Conservation (phyloP, 177 flowering plant species). For the Vitis hybrid region DNA sequence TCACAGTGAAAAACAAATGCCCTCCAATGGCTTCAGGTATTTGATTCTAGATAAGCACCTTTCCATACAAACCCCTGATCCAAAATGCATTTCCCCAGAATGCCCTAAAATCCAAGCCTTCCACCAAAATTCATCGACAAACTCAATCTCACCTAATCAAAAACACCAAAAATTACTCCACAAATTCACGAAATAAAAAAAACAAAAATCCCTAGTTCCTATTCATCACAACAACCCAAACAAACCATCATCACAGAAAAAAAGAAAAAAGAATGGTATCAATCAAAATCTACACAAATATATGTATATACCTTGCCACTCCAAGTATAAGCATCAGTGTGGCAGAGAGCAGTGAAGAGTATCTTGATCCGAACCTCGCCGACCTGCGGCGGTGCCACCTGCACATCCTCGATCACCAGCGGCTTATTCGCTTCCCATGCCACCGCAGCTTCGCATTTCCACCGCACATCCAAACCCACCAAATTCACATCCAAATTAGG, state of each 20-base stretch:
- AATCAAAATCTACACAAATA: not conserved
- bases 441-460: constrained; percentile 70
- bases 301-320: constrained; percentile 71
- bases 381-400: constrained; percentile 97
- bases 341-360: constrained; percentile 90
- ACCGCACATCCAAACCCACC: not conserved
- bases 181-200: too few relatives aligned
- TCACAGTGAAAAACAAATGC: too few relatives aligned
- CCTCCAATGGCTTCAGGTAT: too few relatives aligned
- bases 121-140: too few relatives aligned
- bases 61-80: not conserved
- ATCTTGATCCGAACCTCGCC: constrained; percentile 94
- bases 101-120: not conserved
- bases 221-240: not conserved
- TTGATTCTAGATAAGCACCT: too few relatives aligned
- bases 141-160: too few relatives aligned
- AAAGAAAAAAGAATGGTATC: not conserved
- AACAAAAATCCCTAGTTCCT: too few relatives aligned
- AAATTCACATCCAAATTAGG: not conserved
- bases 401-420: constrained; percentile 80
- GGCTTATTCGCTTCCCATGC: constrained; percentile 97
- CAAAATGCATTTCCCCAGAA: not conserved
- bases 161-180: too few relatives aligned
- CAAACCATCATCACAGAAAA: not conserved
- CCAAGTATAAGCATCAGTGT: constrained; percentile 98